phyloP scores from a whole-genome alignment of 2,329 filamentous ascomycete species.

The Calycina herbarum region DNA sequence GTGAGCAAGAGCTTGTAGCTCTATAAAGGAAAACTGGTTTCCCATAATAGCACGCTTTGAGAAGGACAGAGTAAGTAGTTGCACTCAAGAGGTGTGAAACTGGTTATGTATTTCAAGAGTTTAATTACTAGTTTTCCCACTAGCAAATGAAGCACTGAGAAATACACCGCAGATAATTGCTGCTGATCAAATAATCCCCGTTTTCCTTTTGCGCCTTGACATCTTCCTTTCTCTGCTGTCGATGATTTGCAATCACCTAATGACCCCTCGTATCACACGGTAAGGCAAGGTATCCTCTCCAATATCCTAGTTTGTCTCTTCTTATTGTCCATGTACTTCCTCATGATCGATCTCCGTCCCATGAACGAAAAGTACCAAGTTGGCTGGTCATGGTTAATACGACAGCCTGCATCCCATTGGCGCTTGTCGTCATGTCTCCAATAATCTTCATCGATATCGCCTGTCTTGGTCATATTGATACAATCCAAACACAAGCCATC shows the following conservation, averaged over 20 bases:
- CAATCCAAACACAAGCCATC: slow-evolving; percentile 1
- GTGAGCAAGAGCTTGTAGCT: too few relatives aligned
- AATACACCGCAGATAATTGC: not conserved
- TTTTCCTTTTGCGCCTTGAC: not conserved
- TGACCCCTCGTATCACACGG: too few relatives aligned
- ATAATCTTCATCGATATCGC: not conserved
- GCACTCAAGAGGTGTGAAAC: too few relatives aligned
- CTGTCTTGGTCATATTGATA: not conserved
- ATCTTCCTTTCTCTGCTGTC: not conserved
- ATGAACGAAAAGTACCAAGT: not conserved
- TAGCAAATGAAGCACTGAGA: not conserved
- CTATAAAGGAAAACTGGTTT: too few relatives aligned
- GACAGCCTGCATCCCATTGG: not conserved
- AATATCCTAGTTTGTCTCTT: too few relatives aligned
- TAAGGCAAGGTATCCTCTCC: too few relatives aligned
- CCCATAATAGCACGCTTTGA: too few relatives aligned
- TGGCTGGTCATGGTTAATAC: not conserved
- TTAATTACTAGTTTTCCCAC: not conserved
- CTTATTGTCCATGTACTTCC: too few relatives aligned
- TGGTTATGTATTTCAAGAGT: not conserved
- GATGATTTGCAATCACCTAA: not conserved
- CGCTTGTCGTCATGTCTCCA: not conserved
- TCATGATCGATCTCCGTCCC: not conserved
- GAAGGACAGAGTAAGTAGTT: too few relatives aligned
- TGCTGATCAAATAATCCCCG: too few relatives aligned